Percentiles rank a stretch among this genome's conserved stretches.
Evolutionary conservation across 163 green algal genomes (phyloP).

Genomic region (Scenedesmus sp.): DNA sequence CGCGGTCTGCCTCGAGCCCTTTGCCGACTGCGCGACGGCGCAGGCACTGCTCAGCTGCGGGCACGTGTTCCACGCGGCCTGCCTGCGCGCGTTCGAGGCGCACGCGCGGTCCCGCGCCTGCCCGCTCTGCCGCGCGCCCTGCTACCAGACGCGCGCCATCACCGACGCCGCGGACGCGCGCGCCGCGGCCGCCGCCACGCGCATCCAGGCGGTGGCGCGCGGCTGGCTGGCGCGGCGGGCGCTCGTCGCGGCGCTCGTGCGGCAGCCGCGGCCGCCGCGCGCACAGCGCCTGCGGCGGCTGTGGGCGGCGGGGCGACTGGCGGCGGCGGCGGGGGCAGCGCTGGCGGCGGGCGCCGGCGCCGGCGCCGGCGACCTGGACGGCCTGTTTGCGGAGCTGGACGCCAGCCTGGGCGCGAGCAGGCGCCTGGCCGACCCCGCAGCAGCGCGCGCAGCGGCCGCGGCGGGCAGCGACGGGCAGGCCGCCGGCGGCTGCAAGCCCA

Average conservation of each 20-base stretch:
- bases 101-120: conserved; percentile 60
- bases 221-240: conserved; percentile 51
- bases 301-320: conserved; percentile 67
- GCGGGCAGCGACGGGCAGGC: background rate
- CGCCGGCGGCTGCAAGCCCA: background rate
- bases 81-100: conserved; percentile 71
- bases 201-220: conserved; percentile 63
- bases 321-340: background rate
- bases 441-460: background rate
- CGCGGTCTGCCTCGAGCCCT: conserved; percentile 24
- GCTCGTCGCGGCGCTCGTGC: conserved; percentile 46
- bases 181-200: background rate
- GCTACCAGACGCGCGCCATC: conserved; percentile 74
- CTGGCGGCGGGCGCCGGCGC: conserved; percentile 5
- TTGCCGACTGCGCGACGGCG: too few relatives aligned
- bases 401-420: conserved; percentile 52
- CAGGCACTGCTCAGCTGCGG: conserved; percentile 79
- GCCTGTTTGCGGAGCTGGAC: conserved; percentile 74
- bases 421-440: conserved; percentile 34
- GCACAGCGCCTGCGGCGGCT: conserved; percentile 50
- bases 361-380: conserved; percentile 61
- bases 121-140: conserved; percentile 68
- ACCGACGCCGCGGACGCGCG: conserved; percentile 59
- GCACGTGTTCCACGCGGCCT: conserved; percentile 78
- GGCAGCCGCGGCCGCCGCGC: conserved; percentile 49